Evolutionary conservation across 352 stramenopile genomes (phyloP).

Genomic region (Globisporangium sylvaticum): DNA sequence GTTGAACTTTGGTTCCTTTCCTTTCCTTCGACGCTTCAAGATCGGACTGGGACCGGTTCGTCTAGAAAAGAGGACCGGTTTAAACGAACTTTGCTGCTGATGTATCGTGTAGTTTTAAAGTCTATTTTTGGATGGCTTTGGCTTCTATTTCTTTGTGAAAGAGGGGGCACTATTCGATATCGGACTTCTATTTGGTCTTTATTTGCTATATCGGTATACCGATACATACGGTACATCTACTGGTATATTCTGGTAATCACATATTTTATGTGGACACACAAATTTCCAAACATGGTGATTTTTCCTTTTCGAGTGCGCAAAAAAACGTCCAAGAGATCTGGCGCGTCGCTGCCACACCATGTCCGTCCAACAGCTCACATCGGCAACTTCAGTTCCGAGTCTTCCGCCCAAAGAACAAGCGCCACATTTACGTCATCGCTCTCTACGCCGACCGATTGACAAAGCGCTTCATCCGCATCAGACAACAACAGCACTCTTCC

Average conservation of each 20-base stretch:
- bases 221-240: too few relatives aligned
- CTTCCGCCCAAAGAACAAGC: neutral
- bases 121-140: too few relatives aligned
- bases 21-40: neutral
- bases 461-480: neutral
- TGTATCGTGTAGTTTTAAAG: too few relatives aligned
- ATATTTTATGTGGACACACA: too few relatives aligned
- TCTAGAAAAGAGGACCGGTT: neutral
- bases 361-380: neutral
- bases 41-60: neutral
- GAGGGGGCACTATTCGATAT: too few relatives aligned
- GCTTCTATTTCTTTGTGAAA: too few relatives aligned
- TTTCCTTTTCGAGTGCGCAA: neutral
- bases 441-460: neutral
- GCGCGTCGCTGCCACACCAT: neutral
- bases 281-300: too few relatives aligned
- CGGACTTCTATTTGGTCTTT: too few relatives aligned
- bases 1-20: neutral
- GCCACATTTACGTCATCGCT: neutral
- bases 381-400: constrained; percentile 9
- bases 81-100: too few relatives aligned
- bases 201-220: too few relatives aligned
- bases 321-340: neutral
- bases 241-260: too few relatives aligned
- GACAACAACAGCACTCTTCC: neutral